Percentiles rank a stretch among this genome's conserved stretches.
phyloP scores from a whole-genome alignment of 768 basidiomycete genomes.

The Pleurotus eryngii region DNA sequence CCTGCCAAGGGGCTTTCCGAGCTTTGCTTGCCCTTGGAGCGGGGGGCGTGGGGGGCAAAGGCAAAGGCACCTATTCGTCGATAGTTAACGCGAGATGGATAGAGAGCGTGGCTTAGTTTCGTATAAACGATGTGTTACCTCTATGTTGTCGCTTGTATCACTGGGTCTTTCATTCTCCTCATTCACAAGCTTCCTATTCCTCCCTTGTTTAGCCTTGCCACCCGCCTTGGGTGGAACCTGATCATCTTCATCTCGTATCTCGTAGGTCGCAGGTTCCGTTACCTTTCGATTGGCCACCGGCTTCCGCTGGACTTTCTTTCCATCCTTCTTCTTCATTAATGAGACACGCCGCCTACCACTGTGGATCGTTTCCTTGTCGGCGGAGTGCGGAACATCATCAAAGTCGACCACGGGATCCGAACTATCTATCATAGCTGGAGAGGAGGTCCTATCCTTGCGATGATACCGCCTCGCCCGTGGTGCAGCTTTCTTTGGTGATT shows the following conservation, averaged over 20 bases:
- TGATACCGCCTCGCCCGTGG: constrained; percentile 13
- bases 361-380: background rate
- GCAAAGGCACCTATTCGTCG: too few species aligned
- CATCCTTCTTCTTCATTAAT: constrained; percentile 28
- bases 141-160: too few species aligned
- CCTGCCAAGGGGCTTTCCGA: constrained; percentile 29
- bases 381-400: constrained; percentile 26
- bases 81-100: too few species aligned
- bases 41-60: too few species aligned
- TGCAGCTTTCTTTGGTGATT: background rate
- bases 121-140: too few species aligned
- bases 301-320: constrained; percentile 14
- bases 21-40: constrained; percentile 16
- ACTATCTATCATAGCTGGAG: constrained; percentile 15
- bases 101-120: too few species aligned
- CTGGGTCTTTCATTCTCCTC: too few species aligned
- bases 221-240: background rate
- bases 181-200: too few species aligned
- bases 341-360: constrained; percentile 15
- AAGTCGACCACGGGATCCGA: constrained; percentile 20
- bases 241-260: background rate
- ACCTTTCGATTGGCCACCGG: constrained; percentile 12
- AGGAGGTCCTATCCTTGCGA: constrained; percentile 30
- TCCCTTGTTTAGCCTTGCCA: background rate
- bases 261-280: constrained; percentile 1